Conservation (phyloP, 345 rosid species). For the Populus tremula region DNA sequence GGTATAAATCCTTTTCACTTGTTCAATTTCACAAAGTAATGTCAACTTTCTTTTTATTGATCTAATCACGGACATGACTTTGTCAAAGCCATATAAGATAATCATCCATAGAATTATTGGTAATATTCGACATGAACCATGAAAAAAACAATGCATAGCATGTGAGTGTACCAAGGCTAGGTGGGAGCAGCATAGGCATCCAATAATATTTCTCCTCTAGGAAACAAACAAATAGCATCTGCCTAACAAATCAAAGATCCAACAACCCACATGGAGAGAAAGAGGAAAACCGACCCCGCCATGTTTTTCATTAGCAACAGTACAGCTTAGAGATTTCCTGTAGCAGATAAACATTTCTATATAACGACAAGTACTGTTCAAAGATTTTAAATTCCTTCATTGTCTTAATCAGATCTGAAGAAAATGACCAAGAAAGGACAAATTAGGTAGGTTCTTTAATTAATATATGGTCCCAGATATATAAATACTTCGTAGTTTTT, state of each 20-base stretch:
- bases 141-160: no score
- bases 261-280: not conserved
- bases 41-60: no score
- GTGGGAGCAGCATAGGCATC: not conserved
- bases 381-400: not conserved
- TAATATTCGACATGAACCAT: no score
- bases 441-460: no score
- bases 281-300: conserved; percentile 13
- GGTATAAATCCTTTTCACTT: no score
- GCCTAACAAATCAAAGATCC: conserved; percentile 4
- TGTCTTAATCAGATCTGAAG: not conserved
- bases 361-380: not conserved
- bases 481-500: no score
- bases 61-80: no score
- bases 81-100: no score
- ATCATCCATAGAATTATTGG: no score
- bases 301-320: not conserved
- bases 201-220: not conserved
- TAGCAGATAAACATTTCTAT: not conserved
- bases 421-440: not conserved
- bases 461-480: no score
- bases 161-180: not conserved
- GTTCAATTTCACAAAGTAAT: no score
- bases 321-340: not conserved
- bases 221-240: conserved; percentile 9